Evolutionary conservation across 495 filamentous ascomycete species (phyloP), one percentile per base, ranked within the genome.

Genomic region (Evernia prunastri): DNA sequence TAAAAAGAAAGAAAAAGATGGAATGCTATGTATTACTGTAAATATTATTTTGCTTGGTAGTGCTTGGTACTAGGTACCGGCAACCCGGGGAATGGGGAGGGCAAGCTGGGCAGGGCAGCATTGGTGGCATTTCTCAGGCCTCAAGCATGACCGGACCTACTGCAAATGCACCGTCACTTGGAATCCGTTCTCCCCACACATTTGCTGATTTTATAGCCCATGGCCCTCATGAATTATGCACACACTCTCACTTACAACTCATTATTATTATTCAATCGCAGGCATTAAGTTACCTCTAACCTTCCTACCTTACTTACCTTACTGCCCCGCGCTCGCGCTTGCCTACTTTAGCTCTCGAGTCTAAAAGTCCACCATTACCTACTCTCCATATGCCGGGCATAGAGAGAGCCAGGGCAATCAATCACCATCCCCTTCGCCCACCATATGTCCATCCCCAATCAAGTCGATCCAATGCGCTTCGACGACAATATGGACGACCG

Each of bases 401-500:
- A 10, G 20, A 33, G 27, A 54, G 17, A 33, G 6, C 1, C 2
- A 36, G 49, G 36, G 54, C 64, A 51, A 42, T 18, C 23, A 58
- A 62, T 37, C 47, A 53, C 59, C 58, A 59, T 51, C 49, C 35
- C 27, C 58, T 39, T 56, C 64, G 59, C 51, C 42, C 35, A 17
- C 29, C 45, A n/a, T 31, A 49, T 66, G 37, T 56, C 39, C 49
- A 31, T 35, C 53, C 3, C 61, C 57, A 42, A 29, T 60, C 15
- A 17, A 47, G 17, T 63, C n/a, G 35, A 47, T 51, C 39, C 61
- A 65, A 67, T 70, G 68, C 63, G 51, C 51, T 60, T 53, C 43
- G 60, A 68, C 60, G 66, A 66, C 73, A 78, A 68, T 73, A 82
- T 78, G 82, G 81, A 81, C 71, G 77, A 75, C 73, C 75, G 76